Evolutionary conservation across 805 yeast species (phyloP).

Genomic region (Scheffersomyces spartinae): DNA sequence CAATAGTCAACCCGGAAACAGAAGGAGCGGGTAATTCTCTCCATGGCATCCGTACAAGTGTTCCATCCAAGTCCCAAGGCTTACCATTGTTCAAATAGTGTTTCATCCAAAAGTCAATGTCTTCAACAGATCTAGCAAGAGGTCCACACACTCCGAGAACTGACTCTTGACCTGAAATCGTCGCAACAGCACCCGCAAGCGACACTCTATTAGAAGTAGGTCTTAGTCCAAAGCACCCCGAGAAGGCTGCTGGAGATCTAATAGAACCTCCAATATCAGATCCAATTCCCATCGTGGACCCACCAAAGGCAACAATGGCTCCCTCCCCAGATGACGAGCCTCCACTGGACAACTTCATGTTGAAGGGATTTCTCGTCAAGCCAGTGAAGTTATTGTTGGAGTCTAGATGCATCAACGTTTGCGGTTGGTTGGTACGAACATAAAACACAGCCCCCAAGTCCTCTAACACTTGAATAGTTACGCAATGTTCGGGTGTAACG

Average conservation of each 20-base stretch:
- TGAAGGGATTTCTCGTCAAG: conserved; percentile 46
- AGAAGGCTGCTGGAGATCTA: conserved; percentile 56
- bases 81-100: conserved; percentile 47
- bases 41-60: conserved; percentile 43
- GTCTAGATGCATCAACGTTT: conserved; percentile 58
- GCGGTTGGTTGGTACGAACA: conserved; percentile 60
- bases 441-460: conserved; percentile 51
- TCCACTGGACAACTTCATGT: conserved; percentile 48
- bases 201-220: conserved; percentile 45
- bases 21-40: conserved; percentile 28
- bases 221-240: conserved; percentile 51
- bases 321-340: conserved; percentile 75
- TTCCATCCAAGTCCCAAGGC: conserved; percentile 48
- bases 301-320: conserved; percentile 46
- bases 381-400: conserved; percentile 51
- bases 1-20: conserved; percentile 42
- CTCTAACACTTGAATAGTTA: conserved; percentile 34
- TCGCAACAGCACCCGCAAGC: conserved; percentile 35
- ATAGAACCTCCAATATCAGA: conserved; percentile 68
- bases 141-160: conserved; percentile 63
- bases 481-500: conserved; percentile 35
- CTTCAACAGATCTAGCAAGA: conserved; percentile 50
- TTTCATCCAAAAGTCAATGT: conserved; percentile 59
- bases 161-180: conserved; percentile 54
- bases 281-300: conserved; percentile 53